Evolutionary conservation across 1,284 basidiomycete genomes (phyloP).

Genomic region (Trichosporon sp.): DNA sequence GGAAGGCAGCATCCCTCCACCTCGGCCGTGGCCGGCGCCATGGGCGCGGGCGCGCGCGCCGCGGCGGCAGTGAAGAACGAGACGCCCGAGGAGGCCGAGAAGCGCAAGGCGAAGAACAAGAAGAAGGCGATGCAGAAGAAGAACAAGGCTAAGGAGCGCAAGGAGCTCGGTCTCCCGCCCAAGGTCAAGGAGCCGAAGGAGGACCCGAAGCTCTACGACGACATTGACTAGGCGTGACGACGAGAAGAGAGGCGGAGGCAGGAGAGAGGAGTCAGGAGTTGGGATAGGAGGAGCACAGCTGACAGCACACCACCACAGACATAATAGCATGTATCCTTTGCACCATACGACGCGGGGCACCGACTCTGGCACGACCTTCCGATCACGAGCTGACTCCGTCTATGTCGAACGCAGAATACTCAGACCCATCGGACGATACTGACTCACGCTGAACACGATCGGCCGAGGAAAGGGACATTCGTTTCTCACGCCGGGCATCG

Average conservation of each 20-base stretch:
- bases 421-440: not conserved
- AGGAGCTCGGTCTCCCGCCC: slow-evolving; percentile 1
- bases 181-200: slow-evolving; percentile 11
- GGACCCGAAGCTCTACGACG: slow-evolving; percentile 12
- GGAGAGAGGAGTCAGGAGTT: no score
- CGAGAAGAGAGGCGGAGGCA: no score
- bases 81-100: slow-evolving; percentile 16
- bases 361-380: no score
- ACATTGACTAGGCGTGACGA: not conserved
- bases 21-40: not conserved
- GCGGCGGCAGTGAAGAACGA: not conserved
- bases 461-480: not conserved
- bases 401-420: not conserved
- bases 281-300: not conserved
- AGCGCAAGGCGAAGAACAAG: slow-evolving; percentile 15
- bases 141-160: slow-evolving; percentile 8
- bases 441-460: not conserved
- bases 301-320: not conserved
- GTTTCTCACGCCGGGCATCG: not conserved
- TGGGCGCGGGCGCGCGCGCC: slow-evolving; percentile 5
- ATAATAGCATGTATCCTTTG: slow-evolving; percentile 1
- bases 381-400: no score
- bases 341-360: not conserved
- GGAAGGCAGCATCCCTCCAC: not conserved
- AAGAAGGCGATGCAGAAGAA: slow-evolving; percentile 20